Base-by-base conservation (phyloP, 2,329 filamentous ascomycete species). In the Paraconiothyrium sp. region DNA sequence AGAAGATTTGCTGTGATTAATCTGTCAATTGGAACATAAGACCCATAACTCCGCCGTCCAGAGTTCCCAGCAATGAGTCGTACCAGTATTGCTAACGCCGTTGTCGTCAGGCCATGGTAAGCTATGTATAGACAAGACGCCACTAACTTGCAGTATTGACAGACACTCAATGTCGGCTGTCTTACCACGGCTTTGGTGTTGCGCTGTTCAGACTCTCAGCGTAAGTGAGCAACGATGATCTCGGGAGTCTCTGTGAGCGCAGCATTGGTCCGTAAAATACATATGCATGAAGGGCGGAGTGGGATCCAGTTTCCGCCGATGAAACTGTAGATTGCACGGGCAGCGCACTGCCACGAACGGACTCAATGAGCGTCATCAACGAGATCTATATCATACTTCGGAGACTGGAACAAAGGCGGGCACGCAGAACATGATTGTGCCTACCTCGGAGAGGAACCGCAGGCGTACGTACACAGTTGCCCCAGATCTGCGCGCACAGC, bases 401-500 rank as follows among this genome's bases (percentile, higher is more conserved):
- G 34, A 39, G n/a, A 14, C 39, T 4, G 11, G n/a, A 34, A 37
- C 2, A 14, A 4, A 20, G 11, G 13, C 4, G 27, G 47, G 10
- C 49, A 37, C 13, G n/a, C 2, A 51, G 32, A 24, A 37, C 2
- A 9, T 39, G 34, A 4, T 37, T 39, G 8, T 20, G 20, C 10
- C 11, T 24, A 4, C 13, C n/a, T 8, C 34, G 11, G 10, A 8
- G 20, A 20, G 20, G 2, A 34, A 41, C 7, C n/a, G 6, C n/a
- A 39, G 16, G 16, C 37, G 37, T 39, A 51, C 16, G 30, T n/a
- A 22, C 10, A n/a, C 27, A 14, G 8, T 35, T 55, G 27, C 52
- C 39, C 52, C 52, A 55, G 52, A 55, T 55, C 52, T 55, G n/a
- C 52, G 34, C 4, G 22, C 52, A 34, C 52, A 55, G 52, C 52